These are phyloP conservation scores for Chrysanthemum lavandulifolium DNA, from an alignment of 129 eudicot species.

Conservation along the genomic window DNA sequence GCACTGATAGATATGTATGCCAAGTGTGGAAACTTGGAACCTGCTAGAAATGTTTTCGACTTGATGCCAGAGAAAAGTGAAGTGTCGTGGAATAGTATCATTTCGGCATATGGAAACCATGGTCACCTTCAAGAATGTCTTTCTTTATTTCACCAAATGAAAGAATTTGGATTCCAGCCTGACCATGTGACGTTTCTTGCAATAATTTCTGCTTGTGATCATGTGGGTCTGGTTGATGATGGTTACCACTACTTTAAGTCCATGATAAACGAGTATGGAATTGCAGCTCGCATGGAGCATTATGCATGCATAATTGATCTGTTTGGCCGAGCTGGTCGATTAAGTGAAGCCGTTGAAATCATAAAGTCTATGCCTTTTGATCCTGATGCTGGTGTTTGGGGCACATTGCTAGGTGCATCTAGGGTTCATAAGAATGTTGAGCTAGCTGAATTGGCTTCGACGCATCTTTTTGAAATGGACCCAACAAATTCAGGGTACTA, in stretches of 20 bases:
- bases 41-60: constrained; percentile 53
- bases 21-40: constrained; percentile 60
- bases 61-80: constrained; percentile 57
- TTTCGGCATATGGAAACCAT: constrained; percentile 78
- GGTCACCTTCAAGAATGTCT: constrained; percentile 54
- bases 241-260: constrained; percentile 53
- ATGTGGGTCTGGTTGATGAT: constrained; percentile 70
- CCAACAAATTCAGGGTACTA: constrained; percentile 78
- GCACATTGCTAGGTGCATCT: constrained; percentile 76
- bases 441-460: constrained; percentile 75
- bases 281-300: constrained; percentile 67
- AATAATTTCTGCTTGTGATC: constrained; percentile 79
- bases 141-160: constrained; percentile 53
- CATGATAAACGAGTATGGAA: constrained; percentile 53
- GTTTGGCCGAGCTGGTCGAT: constrained; percentile 71
- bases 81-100: constrained; percentile 89
- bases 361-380: constrained; percentile 60
- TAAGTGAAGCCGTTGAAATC: constrained; percentile 50
- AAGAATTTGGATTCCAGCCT: constrained; percentile 46
- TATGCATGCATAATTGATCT: constrained; percentile 72
- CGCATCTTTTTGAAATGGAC: constrained; percentile 58
- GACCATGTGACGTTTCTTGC: constrained; percentile 82
- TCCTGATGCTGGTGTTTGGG: constrained; percentile 87
- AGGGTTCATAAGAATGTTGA: constrained; percentile 73
- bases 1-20: constrained; percentile 74